phyloP scores from a whole-genome alignment of 495 filamentous ascomycete species.

The Letharia lupina region DNA sequence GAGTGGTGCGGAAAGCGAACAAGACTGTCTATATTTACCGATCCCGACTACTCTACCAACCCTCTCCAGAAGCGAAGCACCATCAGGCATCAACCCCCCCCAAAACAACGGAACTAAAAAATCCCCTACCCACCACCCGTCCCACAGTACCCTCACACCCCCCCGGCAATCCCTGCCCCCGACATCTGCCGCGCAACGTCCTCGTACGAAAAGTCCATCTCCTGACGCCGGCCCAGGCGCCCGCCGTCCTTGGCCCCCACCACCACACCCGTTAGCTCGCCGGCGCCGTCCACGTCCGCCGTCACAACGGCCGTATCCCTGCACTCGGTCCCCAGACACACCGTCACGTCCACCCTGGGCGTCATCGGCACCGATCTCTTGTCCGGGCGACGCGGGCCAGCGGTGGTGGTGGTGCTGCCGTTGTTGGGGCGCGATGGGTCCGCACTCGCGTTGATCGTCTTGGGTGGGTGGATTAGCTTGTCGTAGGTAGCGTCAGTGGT shows the following conservation, averaged over 20 bases:
- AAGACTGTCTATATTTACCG: neutral
- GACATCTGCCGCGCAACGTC: slow-evolving; percentile 1
- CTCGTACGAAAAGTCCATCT: neutral
- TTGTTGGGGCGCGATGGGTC: neutral
- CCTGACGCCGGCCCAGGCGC: neutral
- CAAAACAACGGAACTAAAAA: too few relatives aligned
- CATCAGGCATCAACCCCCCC: too few relatives aligned
- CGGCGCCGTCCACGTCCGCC: neutral
- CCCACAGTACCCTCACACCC: neutral
- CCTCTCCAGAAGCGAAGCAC: neutral
- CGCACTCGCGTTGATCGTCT: neutral
- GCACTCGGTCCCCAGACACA: neutral
- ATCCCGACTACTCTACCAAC: neutral
- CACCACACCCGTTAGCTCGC: neutral
- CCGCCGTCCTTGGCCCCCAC: neutral
- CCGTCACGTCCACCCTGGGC: neutral
- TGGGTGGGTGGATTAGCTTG: neutral
- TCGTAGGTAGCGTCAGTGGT: neutral
- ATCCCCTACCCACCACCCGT: neutral
- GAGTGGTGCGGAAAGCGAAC: neutral
- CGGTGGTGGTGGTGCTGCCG: neutral
- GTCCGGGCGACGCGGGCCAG: neutral
- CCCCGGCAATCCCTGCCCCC: neutral
- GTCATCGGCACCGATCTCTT: neutral
- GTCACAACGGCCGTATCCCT: neutral